Evolutionary conservation across 192 early-diverging fungal species (phyloP), one percentile per base, ranked within the genome.

Genomic region (Umbelopsis vinacea): DNA sequence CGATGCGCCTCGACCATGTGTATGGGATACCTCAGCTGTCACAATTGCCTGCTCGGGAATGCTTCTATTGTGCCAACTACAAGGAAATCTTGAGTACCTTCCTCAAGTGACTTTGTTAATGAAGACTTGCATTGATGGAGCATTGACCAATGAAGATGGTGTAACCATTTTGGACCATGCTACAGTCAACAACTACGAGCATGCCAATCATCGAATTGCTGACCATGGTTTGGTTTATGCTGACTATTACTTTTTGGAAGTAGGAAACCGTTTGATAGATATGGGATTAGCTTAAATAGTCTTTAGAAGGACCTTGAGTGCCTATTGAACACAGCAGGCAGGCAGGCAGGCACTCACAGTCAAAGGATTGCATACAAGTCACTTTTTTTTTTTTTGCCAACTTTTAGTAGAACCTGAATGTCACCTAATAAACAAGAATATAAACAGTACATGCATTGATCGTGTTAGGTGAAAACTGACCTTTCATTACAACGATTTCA

Each of bases 41-140:
- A 72, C 22, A 37, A 72, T 72, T 23, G 71, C 71, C 5, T 72
- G 71, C 14, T 72, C 71, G 9, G 71, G 71, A 23, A 72, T 72
- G 71, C 55, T 72, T 6, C 21, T 72, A 8, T 21, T 72, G 14
- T 50, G 52, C 37, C n/a, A 72, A 26, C 11, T 72, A 37, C n/a
- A 72, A 15, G 24, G 24, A 26, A 48, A 47, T 11, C 43, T 46
- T 10, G 24, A 46, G 21, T 68, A 68, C 24, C 67, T 68, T 47
- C 67, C 67, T 15, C 67, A 48, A 14, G 67, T 68, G 11, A 47
- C 46, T 33, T 68, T 43, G 2, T 21, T 68, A 2, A 14, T 68
- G 19, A 48, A 68, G 46, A 26, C 38, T 22, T 68, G 67, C 22
- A 45, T 48, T 37, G 21, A 17, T 26, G 55, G 45, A 2, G 71